Conservation (phyloP, 2,329 filamentous ascomycete genomes). For the Sclerotinia trifoliorum region DNA sequence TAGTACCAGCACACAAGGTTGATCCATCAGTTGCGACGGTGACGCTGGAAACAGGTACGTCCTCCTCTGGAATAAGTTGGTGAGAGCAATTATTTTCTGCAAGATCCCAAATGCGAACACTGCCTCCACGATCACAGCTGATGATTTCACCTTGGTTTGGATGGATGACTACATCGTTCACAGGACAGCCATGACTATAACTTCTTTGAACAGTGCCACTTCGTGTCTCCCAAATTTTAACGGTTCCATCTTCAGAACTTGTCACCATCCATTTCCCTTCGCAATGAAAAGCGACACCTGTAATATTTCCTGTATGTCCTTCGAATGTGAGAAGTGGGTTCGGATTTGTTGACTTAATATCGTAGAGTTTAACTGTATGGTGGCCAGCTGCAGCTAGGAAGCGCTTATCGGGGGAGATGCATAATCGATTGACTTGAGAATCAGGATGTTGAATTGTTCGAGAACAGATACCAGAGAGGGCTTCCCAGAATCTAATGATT, state of each 20-base stretch:
- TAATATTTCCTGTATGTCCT: slow-evolving; percentile 93
- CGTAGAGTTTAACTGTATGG: slow-evolving; percentile 93
- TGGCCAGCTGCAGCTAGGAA: slow-evolving; percentile 75
- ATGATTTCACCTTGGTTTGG: slow-evolving; percentile 98
- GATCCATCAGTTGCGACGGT: slow-evolving; percentile 94
- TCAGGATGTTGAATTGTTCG: slow-evolving; percentile 97
- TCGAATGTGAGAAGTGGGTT: slow-evolving; percentile 92
- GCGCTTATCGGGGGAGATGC: slow-evolving; percentile 97
- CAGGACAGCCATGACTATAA: slow-evolving; percentile 84
- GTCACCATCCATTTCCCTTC: slow-evolving; percentile 99
- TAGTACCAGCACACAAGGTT: slow-evolving; percentile 90
- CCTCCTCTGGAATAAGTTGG: slow-evolving; percentile 93
- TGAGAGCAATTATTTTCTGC: slow-evolving; percentile 97
- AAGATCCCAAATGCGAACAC: slow-evolving; percentile 93
- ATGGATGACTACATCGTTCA: slow-evolving; percentile 99
- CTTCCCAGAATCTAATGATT: slow-evolving; percentile 84
- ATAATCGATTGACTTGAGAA: slow-evolving; percentile 96
- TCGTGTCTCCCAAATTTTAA: slow-evolving; percentile 41
- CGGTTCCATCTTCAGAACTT: slow-evolving; percentile 81
- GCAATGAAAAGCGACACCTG: slow-evolving; percentile 95
- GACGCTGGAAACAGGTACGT: slow-evolving; percentile 89
- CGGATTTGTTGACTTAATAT: slow-evolving; percentile 97
- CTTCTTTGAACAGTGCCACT: slow-evolving; percentile 71
- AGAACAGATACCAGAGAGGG: slow-evolving; percentile 94
- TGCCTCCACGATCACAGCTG: slow-evolving; percentile 89